Percentiles rank a stretch among this genome's conserved stretches.
Conservation (phyloP, 2,329 filamentous ascomycete genomes). For the Mariannaea sp. region DNA sequence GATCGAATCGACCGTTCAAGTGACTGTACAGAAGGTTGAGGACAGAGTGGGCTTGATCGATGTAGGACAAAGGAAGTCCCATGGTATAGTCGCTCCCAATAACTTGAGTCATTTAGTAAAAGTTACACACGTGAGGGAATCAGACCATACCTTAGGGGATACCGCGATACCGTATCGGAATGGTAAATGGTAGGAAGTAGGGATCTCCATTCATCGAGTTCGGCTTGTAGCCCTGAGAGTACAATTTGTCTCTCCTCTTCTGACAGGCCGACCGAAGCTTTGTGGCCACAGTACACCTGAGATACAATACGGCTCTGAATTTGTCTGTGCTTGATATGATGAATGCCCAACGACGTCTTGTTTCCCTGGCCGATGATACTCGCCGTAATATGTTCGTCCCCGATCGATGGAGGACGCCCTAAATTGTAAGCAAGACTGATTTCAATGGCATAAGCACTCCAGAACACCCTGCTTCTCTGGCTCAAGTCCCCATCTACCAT, state of each 20-base stretch:
- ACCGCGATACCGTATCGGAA: not conserved
- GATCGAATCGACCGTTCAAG: constrained; percentile 4
- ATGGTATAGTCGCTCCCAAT: constrained; percentile 18
- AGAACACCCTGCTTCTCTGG: constrained; percentile 6
- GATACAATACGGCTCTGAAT: constrained; percentile 4
- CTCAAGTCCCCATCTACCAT: not conserved
- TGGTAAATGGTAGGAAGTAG: not conserved
- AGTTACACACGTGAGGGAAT: not conserved
- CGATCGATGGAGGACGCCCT: constrained; percentile 15
- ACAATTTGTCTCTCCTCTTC: not conserved
- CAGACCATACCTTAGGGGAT: not conserved
- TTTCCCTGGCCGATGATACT: not conserved
- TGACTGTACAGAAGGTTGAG: not conserved
- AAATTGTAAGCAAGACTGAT: constrained; percentile 15
- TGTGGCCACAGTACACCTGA: not conserved
- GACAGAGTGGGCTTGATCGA: constrained; percentile 15
- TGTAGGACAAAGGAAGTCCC: constrained; percentile 17
- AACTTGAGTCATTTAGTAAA: not conserved
- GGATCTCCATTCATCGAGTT: constrained; percentile 2
- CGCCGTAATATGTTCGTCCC: constrained; percentile 12
- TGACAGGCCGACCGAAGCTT: not conserved
- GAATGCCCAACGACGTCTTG: not conserved
- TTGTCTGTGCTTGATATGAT: constrained; percentile 2
- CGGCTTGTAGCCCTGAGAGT: not conserved
- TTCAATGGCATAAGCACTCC: constrained; percentile 17